These are phyloP conservation scores for Monosiga brevicollis DNA, from an alignment of 78 protist genomes.

Conservation along the genomic window DNA sequence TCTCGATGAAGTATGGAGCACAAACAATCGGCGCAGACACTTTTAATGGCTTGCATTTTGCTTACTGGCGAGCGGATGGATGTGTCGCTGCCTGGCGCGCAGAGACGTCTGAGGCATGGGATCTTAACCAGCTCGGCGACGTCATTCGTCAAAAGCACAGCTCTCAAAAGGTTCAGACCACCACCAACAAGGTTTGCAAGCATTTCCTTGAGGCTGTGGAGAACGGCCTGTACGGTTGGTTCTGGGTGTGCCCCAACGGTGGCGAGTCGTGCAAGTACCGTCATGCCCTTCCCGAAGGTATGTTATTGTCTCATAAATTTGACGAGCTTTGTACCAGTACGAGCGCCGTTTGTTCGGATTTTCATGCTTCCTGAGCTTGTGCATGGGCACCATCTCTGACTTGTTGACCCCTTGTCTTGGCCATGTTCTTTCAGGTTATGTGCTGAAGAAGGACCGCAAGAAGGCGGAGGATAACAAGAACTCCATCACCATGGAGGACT, in stretches of 20 bases:
- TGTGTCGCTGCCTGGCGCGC: background rate
- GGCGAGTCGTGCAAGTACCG: slow-evolving; percentile 52
- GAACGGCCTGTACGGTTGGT: slow-evolving; percentile 67
- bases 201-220: slow-evolving; percentile 77
- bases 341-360: too few species aligned
- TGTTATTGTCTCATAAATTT: too few species aligned
- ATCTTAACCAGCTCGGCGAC: slow-evolving; percentile 43
- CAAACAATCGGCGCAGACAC: too few species aligned
- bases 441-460: slow-evolving; percentile 42
- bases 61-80: background rate
- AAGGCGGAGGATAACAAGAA: slow-evolving; percentile 42
- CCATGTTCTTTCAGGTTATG: slow-evolving; percentile 66
- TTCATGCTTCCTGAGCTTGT: too few species aligned
- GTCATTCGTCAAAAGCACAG: slow-evolving; percentile 53
- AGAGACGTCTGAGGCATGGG: slow-evolving; percentile 65
- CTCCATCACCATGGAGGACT: slow-evolving; percentile 52
- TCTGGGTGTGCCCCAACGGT: slow-evolving; percentile 82
- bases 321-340: too few species aligned
- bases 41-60: too few species aligned
- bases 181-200: slow-evolving; percentile 55
- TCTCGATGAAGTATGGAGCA: too few species aligned
- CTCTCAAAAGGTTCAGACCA: slow-evolving; percentile 14
- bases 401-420: too few species aligned
- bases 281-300: slow-evolving; percentile 71
- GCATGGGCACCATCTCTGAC: too few species aligned